Conservation (phyloP, 1,284 basidiomycete species). For the Malassezia equina region DNA sequence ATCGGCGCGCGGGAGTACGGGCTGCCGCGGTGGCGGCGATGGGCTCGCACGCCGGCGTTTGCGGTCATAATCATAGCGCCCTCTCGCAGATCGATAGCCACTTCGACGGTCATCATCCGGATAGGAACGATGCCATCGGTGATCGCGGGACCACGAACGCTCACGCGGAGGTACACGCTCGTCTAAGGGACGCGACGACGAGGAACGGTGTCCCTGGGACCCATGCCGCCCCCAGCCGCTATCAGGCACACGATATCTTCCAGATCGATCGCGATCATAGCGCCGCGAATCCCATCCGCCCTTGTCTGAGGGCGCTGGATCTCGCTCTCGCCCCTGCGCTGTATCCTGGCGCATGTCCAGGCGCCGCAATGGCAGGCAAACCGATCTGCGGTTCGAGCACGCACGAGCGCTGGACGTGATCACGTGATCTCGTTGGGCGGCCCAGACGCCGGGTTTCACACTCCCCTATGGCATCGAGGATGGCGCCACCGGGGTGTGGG, state of each 20-base stretch:
- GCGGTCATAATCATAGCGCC: neutral
- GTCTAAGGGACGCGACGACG: neutral
- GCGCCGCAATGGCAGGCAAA: neutral
- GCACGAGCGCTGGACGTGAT: no score
- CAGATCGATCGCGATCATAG: neutral
- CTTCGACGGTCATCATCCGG: neutral
- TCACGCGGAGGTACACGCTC: neutral
- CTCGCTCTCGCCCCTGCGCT: neutral
- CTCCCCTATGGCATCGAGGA: neutral
- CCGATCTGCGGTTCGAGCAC: neutral
- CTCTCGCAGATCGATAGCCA: neutral
- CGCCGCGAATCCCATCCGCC: neutral
- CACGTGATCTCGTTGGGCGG: no score
- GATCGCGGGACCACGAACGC: neutral
- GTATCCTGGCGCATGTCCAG: neutral
- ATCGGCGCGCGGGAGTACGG: neutral
- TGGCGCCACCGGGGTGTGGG: neutral
- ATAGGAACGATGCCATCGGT: neutral
- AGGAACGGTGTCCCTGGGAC: neutral
- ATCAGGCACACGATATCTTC: neutral
- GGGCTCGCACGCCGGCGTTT: constrained; percentile 3
- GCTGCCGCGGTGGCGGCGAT: neutral
- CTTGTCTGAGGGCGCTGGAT: neutral
- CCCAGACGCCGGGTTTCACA: no score
- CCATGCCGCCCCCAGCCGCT: neutral